These are phyloP conservation scores for Aurantiochytrium sp. DNA, from an alignment of 108 stramenopile genomes.

Conservation along the genomic window DNA sequence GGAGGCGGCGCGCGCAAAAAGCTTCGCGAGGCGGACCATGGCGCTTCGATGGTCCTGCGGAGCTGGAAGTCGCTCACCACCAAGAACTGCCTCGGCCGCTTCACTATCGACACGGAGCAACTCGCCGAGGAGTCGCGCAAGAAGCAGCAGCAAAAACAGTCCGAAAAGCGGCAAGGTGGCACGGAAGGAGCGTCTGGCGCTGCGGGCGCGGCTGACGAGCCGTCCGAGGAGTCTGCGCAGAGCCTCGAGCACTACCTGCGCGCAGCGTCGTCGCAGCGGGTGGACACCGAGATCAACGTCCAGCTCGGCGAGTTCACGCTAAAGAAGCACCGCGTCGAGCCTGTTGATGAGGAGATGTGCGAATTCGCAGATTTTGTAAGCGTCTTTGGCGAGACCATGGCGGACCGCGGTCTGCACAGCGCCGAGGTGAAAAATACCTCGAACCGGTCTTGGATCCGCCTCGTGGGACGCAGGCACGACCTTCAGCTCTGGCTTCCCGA, in stretches of 20 bases:
- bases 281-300: slow-evolving; percentile 43
- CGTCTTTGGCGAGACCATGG: not conserved
- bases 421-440: slow-evolving; percentile 7
- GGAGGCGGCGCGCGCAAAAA: not conserved
- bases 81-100: not conserved
- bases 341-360: slow-evolving; percentile 43
- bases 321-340: slow-evolving; percentile 49
- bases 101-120: not conserved
- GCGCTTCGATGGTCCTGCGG: not conserved
- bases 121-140: not conserved
- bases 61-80: not conserved
- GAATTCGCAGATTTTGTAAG: slow-evolving; percentile 42
- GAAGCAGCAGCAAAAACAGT: not conserved
- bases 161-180: not conserved
- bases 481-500: not conserved
- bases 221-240: not conserved
- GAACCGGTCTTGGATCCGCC: not conserved
- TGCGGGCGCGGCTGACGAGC: not conserved
- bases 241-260: slow-evolving; percentile 55
- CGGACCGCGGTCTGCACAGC: slow-evolving; percentile 11
- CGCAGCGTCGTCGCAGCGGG: slow-evolving; percentile 43
- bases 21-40: not conserved
- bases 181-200: too few species aligned
- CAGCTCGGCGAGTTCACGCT: slow-evolving; percentile 65
- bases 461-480: slow-evolving; percentile 1